Evolutionary conservation across 805 yeast genomes (phyloP).

Genomic region (Scheffersomyces coipomensis): DNA sequence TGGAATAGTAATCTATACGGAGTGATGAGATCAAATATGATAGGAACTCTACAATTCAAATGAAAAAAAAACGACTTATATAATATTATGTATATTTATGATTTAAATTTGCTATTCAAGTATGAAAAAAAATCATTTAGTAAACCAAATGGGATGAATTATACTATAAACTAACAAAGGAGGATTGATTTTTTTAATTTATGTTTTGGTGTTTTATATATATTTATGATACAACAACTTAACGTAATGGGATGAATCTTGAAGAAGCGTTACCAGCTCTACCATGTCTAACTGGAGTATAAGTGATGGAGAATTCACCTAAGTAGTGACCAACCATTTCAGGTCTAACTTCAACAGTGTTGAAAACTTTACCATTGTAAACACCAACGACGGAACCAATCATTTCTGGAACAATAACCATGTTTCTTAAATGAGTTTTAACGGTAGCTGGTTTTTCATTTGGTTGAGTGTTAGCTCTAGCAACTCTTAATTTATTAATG

Average conservation of each 20-base stretch:
- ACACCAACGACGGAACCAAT: constrained; percentile 98
- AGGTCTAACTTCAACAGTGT: constrained; percentile 97
- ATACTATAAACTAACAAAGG: too few relatives aligned
- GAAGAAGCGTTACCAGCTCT: constrained; percentile 86
- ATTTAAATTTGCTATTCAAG: too few relatives aligned
- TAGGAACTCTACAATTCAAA: too few relatives aligned
- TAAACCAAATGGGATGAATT: too few relatives aligned
- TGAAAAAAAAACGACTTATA: too few relatives aligned
- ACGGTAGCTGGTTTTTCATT: constrained; percentile 97
- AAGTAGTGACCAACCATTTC: constrained; percentile 99
- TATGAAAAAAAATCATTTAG: too few relatives aligned
- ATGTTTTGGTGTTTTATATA: too few relatives aligned
- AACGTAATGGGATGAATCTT: constrained; percentile 71
- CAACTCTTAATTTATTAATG: constrained; percentile 96
- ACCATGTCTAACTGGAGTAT: constrained; percentile 99
- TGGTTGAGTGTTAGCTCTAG: constrained; percentile 84
- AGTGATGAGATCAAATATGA: too few relatives aligned
- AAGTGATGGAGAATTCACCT: constrained; percentile 99
- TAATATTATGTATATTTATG: too few relatives aligned
- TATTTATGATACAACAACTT: constrained; percentile 19
- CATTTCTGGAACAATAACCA: constrained; percentile 99
- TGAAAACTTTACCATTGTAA: constrained; percentile 99
- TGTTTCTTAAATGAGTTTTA: constrained; percentile 99
- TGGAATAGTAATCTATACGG: too few relatives aligned
- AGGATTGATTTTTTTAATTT: too few relatives aligned